A percentile compares a stretch with the other conserved stretches of the same genome.
These are phyloP conservation scores for Amesomyces nigricolor DNA, from an alignment of 2,329 filamentous ascomycete species.

Conservation along the genomic window DNA sequence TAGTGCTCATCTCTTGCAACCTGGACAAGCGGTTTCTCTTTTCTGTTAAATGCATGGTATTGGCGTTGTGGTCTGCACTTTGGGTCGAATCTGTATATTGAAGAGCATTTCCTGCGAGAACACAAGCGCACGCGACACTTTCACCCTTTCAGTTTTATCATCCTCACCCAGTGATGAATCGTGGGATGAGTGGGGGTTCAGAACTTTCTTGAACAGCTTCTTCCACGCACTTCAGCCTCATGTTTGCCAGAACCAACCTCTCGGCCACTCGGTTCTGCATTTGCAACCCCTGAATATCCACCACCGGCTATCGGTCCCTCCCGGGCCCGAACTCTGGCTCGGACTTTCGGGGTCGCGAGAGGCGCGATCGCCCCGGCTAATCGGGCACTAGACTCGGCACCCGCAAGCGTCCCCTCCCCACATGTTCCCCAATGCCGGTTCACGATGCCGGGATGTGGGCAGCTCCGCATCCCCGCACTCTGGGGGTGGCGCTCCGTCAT, in stretches of 20 bases:
- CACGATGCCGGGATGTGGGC: slow-evolving; percentile 7
- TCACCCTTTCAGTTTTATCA: background rate
- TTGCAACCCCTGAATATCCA: background rate
- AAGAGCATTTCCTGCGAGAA: background rate
- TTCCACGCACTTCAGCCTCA: no score
- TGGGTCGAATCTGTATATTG: background rate
- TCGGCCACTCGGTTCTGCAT: background rate
- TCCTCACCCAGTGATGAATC: background rate
- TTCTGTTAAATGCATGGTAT: slow-evolving; percentile 6
- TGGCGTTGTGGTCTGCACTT: background rate
- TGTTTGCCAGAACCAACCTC: background rate
- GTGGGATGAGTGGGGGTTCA: background rate
- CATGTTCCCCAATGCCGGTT: slow-evolving; percentile 13
- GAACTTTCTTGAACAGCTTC: background rate
- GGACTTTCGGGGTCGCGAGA: slow-evolving; percentile 20
- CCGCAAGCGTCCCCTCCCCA: background rate
- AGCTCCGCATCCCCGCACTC: slow-evolving; percentile 16
- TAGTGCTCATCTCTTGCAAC: background rate
- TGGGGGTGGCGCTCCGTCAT: background rate
- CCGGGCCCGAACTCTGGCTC: background rate
- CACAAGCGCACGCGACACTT: background rate
- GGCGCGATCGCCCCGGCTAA: slow-evolving; percentile 5
- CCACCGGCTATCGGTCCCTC: slow-evolving; percentile 8
- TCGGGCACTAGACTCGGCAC: background rate
- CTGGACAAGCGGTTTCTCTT: background rate